These are phyloP conservation scores for Nothomitra cinnamomea DNA, from an alignment of 2,329 filamentous ascomycete species.

Conservation along the genomic window DNA sequence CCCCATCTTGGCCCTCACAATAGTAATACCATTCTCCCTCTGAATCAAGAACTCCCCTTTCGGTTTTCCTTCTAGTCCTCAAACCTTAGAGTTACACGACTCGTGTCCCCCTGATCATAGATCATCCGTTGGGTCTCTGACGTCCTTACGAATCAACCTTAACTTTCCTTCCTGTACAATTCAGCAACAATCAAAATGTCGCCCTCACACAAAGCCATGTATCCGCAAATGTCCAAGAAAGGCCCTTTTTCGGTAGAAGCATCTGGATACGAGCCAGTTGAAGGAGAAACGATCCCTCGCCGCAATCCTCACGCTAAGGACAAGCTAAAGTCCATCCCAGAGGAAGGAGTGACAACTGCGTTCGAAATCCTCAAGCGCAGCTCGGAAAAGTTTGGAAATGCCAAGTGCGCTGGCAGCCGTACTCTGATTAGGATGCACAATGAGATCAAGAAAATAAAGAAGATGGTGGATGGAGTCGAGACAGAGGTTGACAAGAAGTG, in stretches of 20 bases:
- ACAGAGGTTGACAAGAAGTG: conserved; percentile 77
- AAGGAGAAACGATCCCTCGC: conserved; percentile 73
- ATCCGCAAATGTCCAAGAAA: conserved; percentile 42
- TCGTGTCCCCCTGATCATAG: no score
- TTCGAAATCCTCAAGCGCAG: conserved; percentile 62
- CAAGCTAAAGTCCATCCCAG: conserved; percentile 46
- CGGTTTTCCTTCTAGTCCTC: no score
- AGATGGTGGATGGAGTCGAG: conserved; percentile 67
- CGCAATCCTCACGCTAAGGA: conserved; percentile 57
- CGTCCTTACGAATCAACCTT: no score
- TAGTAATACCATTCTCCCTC: no score
- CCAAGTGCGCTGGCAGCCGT: conserved; percentile 51
- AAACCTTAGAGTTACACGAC: no score
- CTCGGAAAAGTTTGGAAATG: conserved; percentile 43
- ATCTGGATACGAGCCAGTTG: conserved; percentile 46
- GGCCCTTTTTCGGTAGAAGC: conserved; percentile 61
- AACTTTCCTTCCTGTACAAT: background rate
- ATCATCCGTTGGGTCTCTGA: no score
- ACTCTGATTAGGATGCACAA: conserved; percentile 60
- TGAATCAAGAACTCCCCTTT: no score
- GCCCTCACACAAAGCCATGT: conserved; percentile 16
- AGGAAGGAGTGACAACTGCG: conserved; percentile 55
- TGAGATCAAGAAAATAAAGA: conserved; percentile 81
- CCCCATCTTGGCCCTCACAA: no score
- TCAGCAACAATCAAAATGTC: conserved; percentile 16